These are phyloP conservation scores for Fusarium setosum DNA, from an alignment of 2,329 filamentous ascomycete species.

Conservation along the genomic window DNA sequence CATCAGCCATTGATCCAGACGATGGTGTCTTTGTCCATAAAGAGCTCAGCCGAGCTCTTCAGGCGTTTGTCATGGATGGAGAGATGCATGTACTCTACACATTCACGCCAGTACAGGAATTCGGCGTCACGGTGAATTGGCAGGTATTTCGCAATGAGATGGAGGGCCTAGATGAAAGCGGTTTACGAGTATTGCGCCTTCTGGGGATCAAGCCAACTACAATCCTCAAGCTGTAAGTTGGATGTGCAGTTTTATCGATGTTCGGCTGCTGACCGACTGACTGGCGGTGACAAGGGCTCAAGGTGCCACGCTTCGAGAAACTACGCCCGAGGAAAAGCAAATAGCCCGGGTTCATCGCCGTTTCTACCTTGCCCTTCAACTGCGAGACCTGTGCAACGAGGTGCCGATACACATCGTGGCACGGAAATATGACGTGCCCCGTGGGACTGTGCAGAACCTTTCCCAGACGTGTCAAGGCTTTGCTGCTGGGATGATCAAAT, in stretches of 20 bases:
- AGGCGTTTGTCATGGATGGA: conserved; percentile 82
- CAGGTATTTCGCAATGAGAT: conserved; percentile 77
- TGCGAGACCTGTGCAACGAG: conserved; percentile 84
- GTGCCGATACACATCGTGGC: conserved; percentile 77
- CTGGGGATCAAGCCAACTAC: conserved; percentile 75
- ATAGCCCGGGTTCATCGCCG: conserved; percentile 73
- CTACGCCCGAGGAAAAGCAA: conserved; percentile 69
- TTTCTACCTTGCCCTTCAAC: conserved; percentile 80
- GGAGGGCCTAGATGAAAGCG: conserved; percentile 77
- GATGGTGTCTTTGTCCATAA: conserved; percentile 79
- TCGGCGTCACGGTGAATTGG: conserved; percentile 73
- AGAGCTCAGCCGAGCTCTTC: conserved; percentile 74
- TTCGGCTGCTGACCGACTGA: conserved; percentile 35
- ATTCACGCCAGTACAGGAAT: conserved; percentile 77
- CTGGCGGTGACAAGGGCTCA: conserved; percentile 65
- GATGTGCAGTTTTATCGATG: not conserved
- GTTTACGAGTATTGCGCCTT: conserved; percentile 74
- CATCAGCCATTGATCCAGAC: conserved; percentile 78
- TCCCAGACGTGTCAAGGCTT: conserved; percentile 83
- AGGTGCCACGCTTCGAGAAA: conserved; percentile 73
- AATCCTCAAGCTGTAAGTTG: conserved; percentile 72
- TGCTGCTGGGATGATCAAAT: conserved; percentile 82
- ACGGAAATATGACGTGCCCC: conserved; percentile 75
- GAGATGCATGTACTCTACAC: conserved; percentile 85
- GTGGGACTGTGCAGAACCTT: conserved; percentile 77